A percentile compares a stretch with the other conserved stretches of the same genome.
phyloP scores from a whole-genome alignment of 306 rosid genomes.

The Pyrus communis region DNA sequence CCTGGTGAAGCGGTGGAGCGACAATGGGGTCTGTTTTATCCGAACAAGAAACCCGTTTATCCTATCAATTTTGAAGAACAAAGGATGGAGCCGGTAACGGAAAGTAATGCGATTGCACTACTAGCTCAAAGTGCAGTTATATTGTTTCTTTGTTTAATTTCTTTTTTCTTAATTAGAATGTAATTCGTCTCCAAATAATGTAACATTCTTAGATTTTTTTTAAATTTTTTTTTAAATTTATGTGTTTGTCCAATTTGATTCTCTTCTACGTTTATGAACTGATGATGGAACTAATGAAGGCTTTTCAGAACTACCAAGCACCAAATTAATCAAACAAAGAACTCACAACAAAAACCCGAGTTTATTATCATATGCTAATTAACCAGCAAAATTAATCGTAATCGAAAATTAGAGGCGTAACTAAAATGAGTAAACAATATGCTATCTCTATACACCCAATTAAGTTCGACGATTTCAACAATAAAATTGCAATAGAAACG shows the following conservation, averaged over 20 bases:
- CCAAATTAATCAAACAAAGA: background rate
- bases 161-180: background rate
- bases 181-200: background rate
- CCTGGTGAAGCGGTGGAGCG: background rate
- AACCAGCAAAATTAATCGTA: background rate
- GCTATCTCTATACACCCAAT: too few relatives aligned
- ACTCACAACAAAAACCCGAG: background rate
- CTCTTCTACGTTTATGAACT: background rate
- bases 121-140: background rate
- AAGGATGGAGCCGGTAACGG: background rate
- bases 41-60: background rate
- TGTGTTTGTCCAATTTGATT: background rate
- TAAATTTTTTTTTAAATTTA: background rate
- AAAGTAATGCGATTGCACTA: background rate
- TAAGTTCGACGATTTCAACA: too few relatives aligned
- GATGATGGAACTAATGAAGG: background rate
- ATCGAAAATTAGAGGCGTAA: too few relatives aligned
- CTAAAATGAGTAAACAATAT: too few relatives aligned
- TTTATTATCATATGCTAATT: too few relatives aligned
- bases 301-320: background rate
- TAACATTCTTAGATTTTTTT: background rate
- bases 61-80: background rate
- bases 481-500: too few relatives aligned
- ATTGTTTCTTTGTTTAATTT: background rate
- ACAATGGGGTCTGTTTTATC: background rate